Evolutionary conservation across 805 yeast species (phyloP).

Genomic region (Teunomyces panamensis): DNA sequence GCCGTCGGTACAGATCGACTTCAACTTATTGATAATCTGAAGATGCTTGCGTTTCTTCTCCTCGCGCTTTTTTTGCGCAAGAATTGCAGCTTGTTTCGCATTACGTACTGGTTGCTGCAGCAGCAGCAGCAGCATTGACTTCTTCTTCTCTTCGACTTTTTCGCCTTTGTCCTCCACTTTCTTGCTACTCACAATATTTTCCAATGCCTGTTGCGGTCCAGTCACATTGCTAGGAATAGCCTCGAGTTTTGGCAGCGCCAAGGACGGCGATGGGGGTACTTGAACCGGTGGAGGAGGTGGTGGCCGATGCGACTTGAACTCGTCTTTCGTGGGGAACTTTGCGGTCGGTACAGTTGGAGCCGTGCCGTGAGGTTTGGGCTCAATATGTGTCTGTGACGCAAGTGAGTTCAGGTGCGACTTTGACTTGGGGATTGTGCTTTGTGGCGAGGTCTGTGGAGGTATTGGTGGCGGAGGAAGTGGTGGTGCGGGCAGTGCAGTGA

Average conservation of each 20-base stretch:
- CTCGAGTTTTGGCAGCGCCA: background rate
- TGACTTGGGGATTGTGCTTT: conserved; percentile 34
- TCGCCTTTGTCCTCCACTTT: conserved; percentile 3
- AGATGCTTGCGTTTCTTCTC: conserved; percentile 70
- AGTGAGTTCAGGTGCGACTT: conserved; percentile 40
- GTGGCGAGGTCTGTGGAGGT: conserved; percentile 12
- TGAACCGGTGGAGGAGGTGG: conserved; percentile 42
- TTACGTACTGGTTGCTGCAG: conserved; percentile 43
- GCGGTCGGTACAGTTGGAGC: conserved; percentile 36
- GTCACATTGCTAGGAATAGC: conserved; percentile 35
- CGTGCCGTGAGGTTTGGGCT: conserved; percentile 29
- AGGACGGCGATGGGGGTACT: background rate
- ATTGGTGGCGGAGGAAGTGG: conserved; percentile 17
- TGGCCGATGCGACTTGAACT: conserved; percentile 34
- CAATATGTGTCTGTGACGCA: conserved; percentile 22
- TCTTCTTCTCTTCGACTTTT: conserved; percentile 7
- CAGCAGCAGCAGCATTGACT: conserved; percentile 5
- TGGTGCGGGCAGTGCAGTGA: conserved; percentile 3
- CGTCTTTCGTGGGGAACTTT: conserved; percentile 24
- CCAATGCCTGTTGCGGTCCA: conserved; percentile 22
- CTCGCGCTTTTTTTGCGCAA: conserved; percentile 69
- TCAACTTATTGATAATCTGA: conserved; percentile 67
- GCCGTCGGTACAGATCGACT: conserved; percentile 76
- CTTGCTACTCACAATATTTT: conserved; percentile 11
- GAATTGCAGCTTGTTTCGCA: conserved; percentile 52